Conservation (phyloP, 2,329 filamentous ascomycete species). For the Venturiaceae sp. region DNA sequence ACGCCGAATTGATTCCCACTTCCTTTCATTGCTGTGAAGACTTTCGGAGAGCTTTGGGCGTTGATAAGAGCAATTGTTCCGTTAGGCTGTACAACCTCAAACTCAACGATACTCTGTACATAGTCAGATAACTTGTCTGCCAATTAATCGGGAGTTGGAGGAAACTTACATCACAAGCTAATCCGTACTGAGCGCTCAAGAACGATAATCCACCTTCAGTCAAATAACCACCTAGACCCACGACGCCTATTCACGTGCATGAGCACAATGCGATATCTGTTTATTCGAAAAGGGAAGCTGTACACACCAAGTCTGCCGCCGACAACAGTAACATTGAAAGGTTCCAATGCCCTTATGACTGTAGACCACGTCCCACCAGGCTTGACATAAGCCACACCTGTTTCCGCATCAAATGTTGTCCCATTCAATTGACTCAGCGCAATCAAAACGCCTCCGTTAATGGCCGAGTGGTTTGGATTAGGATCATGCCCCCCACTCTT, state of each 20-base stretch:
- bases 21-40: constrained; percentile 31
- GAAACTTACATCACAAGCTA: constrained; percentile 27
- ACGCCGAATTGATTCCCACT: constrained; percentile 26
- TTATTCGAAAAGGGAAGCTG: too few relatives aligned
- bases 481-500: constrained; percentile 31
- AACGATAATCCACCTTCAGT: constrained; percentile 1
- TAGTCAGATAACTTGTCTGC: too few relatives aligned
- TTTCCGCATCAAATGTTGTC: constrained; percentile 23
- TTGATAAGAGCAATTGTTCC: constrained; percentile 25
- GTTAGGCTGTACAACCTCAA: constrained; percentile 28
- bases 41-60: constrained; percentile 21
- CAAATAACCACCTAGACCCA: not conserved
- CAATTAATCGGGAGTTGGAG: too few relatives aligned
- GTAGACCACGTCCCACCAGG: constrained; percentile 31
- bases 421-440: constrained; percentile 24
- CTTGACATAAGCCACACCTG: constrained; percentile 25
- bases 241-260: too few relatives aligned
- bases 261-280: too few relatives aligned
- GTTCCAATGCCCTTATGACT: constrained; percentile 22
- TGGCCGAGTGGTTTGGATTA: constrained; percentile 23
- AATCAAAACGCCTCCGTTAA: constrained; percentile 27
- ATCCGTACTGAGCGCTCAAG: constrained; percentile 2
- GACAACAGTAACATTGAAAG: constrained; percentile 24
- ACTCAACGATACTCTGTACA: constrained; percentile 34
- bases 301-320: constrained; percentile 14